Evolutionary conservation across 495 filamentous ascomycete genomes (phyloP).

Genomic region (Arthonia radiata): DNA sequence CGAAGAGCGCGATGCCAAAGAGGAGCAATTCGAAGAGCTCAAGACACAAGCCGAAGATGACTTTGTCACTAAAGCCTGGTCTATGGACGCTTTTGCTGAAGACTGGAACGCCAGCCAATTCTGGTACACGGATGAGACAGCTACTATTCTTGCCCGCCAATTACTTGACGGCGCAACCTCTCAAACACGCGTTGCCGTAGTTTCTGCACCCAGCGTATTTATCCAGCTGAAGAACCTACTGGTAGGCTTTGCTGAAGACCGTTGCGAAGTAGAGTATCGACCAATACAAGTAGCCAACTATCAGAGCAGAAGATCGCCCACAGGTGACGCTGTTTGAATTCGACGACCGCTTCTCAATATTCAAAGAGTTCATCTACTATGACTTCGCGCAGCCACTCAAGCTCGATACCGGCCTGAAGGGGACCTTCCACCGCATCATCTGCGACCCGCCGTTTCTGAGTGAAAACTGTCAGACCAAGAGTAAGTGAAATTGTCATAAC

Average conservation of each 20-base stretch:
- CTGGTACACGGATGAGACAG: slow-evolving; percentile 53
- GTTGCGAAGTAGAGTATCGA: slow-evolving; percentile 1
- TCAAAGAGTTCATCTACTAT: slow-evolving; percentile 45
- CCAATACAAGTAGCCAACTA: slow-evolving; percentile 3
- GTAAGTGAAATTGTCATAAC: slow-evolving; percentile 13
- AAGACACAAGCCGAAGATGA: slow-evolving; percentile 25
- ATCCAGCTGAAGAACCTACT: slow-evolving; percentile 44
- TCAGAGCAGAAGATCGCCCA: slow-evolving; percentile 14
- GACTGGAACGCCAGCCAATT: slow-evolving; percentile 69
- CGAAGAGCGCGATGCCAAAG: slow-evolving; percentile 33
- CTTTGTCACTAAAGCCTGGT: slow-evolving; percentile 16
- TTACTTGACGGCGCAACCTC: slow-evolving; percentile 29
- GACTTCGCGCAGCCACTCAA: slow-evolving; percentile 42
- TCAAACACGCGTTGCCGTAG: slow-evolving; percentile 33
- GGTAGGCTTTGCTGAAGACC: slow-evolving; percentile 13
- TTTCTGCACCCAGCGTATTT: slow-evolving; percentile 56
- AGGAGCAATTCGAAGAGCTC: slow-evolving; percentile 35
- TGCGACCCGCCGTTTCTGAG: slow-evolving; percentile 57
- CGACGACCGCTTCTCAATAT: slow-evolving; percentile 44
- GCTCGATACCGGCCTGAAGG: slow-evolving; percentile 35
- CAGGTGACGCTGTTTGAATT: slow-evolving; percentile 40
- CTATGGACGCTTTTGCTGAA: slow-evolving; percentile 50
- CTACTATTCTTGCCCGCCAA: slow-evolving; percentile 30
- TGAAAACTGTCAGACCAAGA: slow-evolving; percentile 60
- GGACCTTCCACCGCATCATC: slow-evolving; percentile 37